Evolutionary conservation across 495 filamentous ascomycete genomes (phyloP).

Genomic region (Baudoinia panamericana): DNA sequence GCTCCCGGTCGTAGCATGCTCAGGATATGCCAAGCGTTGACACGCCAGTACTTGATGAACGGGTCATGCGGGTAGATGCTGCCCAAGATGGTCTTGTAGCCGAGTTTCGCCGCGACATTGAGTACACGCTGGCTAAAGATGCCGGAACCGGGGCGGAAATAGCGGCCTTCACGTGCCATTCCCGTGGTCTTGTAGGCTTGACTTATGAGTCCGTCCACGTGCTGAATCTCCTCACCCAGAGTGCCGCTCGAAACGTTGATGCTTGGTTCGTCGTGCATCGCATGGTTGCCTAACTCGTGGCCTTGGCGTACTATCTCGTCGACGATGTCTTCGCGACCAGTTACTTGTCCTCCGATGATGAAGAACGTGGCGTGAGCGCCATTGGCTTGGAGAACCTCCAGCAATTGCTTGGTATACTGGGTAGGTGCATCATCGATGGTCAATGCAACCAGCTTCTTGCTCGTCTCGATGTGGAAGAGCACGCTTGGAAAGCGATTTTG

Average conservation of each 20-base stretch:
- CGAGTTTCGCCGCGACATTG: conserved; percentile 38
- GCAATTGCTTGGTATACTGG: conserved; percentile 55
- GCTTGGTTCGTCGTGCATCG: conserved; percentile 68
- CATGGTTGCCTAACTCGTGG: conserved; percentile 72
- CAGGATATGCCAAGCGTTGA: conserved; percentile 70
- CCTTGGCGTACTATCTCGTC: conserved; percentile 47
- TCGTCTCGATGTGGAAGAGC: conserved; percentile 50
- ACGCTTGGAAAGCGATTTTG: conserved; percentile 60
- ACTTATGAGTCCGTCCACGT: conserved; percentile 38
- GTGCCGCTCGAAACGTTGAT: conserved; percentile 27
- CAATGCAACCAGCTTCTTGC: conserved; percentile 54
- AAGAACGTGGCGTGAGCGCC: conserved; percentile 33
- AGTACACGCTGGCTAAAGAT: conserved; percentile 62
- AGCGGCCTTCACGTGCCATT: conserved; percentile 27
- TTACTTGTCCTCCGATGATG: conserved; percentile 54
- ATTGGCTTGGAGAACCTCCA: conserved; percentile 42
- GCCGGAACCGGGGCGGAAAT: conserved; percentile 70
- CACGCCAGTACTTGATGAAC: conserved; percentile 49
- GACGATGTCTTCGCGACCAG: conserved; percentile 45
- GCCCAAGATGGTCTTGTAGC: conserved; percentile 58
- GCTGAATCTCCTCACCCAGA: conserved; percentile 30
- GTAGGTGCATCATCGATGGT: conserved; percentile 80
- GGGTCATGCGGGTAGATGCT: conserved; percentile 80
- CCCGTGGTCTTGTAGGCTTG: conserved; percentile 38
- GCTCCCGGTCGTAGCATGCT: conserved; percentile 64